Evolutionary conservation across 2,329 filamentous ascomycete species (phyloP).

Genomic region (Aspergillus fijiensis): DNA sequence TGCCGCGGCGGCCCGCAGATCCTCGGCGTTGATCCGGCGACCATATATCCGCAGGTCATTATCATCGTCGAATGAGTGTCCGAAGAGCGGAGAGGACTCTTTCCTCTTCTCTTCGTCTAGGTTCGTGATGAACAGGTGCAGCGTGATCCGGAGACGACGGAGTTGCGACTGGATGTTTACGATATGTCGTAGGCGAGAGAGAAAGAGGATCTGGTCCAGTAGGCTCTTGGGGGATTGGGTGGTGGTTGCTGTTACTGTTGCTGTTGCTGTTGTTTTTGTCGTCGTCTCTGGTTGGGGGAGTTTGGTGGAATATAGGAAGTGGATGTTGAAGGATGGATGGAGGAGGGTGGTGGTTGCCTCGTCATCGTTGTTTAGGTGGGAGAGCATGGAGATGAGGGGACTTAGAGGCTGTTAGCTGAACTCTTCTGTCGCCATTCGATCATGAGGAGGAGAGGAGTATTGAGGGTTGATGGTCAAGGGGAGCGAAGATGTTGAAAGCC

Average conservation of each 20-base stretch:
- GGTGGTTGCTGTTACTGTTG: too few species aligned
- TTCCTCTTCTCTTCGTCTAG: constrained; percentile 6
- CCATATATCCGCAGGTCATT: constrained; percentile 29
- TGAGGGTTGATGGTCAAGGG: too few species aligned
- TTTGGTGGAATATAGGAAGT: constrained; percentile 64
- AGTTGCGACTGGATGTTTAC: constrained; percentile 30
- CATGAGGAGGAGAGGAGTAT: neutral
- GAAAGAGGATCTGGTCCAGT: constrained; percentile 46
- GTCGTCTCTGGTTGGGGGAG: constrained; percentile 22
- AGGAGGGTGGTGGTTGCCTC: constrained; percentile 36
- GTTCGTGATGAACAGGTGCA: constrained; percentile 39
- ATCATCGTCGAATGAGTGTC: constrained; percentile 2
- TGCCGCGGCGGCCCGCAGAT: constrained; percentile 37
- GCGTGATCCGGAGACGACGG: constrained; percentile 28
- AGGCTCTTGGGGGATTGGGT: neutral
- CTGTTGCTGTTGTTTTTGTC: constrained; percentile 9
- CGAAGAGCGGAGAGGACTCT: constrained; percentile 7
- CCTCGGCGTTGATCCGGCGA: constrained; percentile 36
- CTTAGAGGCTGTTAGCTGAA: constrained; percentile 33
- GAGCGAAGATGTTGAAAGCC: too few species aligned
- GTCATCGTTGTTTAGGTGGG: constrained; percentile 51
- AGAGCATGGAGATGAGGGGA: constrained; percentile 72
- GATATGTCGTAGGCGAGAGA: constrained; percentile 46
- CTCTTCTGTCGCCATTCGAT: too few species aligned
- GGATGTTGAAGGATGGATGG: constrained; percentile 46